A percentile compares a stretch with the other conserved stretches of the same genome.
Conservation (phyloP, 805 yeast genomes). For the Metschnikowia anglica region DNA sequence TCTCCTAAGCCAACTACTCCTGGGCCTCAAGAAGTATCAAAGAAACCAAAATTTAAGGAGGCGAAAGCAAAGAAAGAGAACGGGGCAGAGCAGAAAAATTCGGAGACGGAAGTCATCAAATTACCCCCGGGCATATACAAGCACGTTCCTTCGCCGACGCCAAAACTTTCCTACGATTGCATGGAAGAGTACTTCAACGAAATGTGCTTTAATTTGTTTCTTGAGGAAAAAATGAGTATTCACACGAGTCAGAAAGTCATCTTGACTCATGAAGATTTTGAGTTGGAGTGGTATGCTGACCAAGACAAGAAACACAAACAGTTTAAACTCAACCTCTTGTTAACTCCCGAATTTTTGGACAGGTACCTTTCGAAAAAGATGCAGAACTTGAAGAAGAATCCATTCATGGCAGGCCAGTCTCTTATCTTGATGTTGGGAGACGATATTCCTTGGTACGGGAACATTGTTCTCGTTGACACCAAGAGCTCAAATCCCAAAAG, state of each 20-base stretch:
- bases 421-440: conserved; percentile 53
- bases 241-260: conserved; percentile 41
- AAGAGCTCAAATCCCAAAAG: conserved; percentile 9
- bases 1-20: background rate
- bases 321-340: conserved; percentile 43
- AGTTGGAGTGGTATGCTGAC: conserved; percentile 51
- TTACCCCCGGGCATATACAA: conserved; percentile 31
- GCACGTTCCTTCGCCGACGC: conserved; percentile 36
- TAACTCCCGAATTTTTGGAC: conserved; percentile 49
- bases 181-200: conserved; percentile 54
- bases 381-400: conserved; percentile 53
- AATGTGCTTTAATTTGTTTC: conserved; percentile 58
- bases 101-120: conserved; percentile 1
- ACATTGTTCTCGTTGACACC: conserved; percentile 44
- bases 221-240: conserved; percentile 52
- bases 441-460: conserved; percentile 59
- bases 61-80: background rate
- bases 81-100: background rate
- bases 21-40: background rate
- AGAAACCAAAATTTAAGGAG: background rate
- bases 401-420: conserved; percentile 59
- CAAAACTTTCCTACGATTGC: conserved; percentile 49
- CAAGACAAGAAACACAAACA: conserved; percentile 42
- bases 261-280: conserved; percentile 41
- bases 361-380: conserved; percentile 50